phyloP scores from a whole-genome alignment of 768 basidiomycete genomes.

The Lactarius pseudohatsudake region DNA sequence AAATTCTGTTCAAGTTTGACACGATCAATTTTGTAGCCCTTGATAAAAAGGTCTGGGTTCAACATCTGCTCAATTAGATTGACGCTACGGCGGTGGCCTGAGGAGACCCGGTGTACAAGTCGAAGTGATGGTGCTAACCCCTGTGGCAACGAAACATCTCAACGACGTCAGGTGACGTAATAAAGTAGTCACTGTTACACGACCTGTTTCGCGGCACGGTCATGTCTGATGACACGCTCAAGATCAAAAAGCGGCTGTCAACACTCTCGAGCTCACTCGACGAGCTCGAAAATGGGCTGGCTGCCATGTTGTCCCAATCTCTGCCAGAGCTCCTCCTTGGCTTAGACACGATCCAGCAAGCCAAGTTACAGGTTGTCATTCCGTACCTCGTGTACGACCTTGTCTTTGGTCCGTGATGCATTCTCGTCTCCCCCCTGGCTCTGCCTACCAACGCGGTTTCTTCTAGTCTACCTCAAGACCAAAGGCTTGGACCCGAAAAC shows the following conservation, averaged over 20 bases:
- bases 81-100: too few relatives aligned
- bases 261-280: slow-evolving; percentile 59
- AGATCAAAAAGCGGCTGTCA: slow-evolving; percentile 44
- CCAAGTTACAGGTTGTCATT: slow-evolving; percentile 73
- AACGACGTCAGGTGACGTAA: too few relatives aligned
- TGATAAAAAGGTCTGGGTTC: too few relatives aligned
- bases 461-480: slow-evolving; percentile 75
- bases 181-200: too few relatives aligned
- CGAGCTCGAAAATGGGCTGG: slow-evolving; percentile 64
- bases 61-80: too few relatives aligned
- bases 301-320: slow-evolving; percentile 64
- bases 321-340: slow-evolving; percentile 64
- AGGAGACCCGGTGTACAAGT: too few relatives aligned
- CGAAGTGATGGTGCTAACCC: too few relatives aligned
- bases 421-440: slow-evolving; percentile 1
- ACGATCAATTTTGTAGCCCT: too few relatives aligned
- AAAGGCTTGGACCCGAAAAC: slow-evolving; percentile 76
- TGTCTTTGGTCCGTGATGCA: slow-evolving; percentile 63
- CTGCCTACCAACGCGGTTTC: background rate
- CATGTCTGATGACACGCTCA: slow-evolving; percentile 41
- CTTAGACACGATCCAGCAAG: slow-evolving; percentile 74
- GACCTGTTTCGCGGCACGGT: background rate
- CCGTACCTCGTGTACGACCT: slow-evolving; percentile 87
- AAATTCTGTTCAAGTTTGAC: too few relatives aligned
- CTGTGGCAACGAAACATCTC: too few relatives aligned